A percentile compares a stretch with the other conserved stretches of the same genome.
Conservation (phyloP, 306 rosid species). For the Gillenia trifoliata region DNA sequence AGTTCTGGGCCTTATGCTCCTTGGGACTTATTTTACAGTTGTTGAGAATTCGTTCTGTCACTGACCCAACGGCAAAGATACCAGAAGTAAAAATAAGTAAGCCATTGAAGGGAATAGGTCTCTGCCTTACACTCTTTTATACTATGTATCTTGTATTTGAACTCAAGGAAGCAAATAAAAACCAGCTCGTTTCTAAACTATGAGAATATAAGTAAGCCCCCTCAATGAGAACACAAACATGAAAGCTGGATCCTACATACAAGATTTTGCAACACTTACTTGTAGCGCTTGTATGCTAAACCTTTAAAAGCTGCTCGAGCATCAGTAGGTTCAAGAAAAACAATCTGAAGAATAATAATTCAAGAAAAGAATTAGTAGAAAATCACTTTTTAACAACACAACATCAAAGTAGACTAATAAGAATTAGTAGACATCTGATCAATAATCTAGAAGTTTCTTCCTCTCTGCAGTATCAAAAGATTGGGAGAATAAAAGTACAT, state of each 20-base stretch:
- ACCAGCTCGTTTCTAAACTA: background rate
- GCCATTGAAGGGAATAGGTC: background rate
- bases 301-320: constrained; percentile 84
- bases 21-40: background rate
- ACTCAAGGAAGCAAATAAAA: background rate
- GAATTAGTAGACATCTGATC: no score
- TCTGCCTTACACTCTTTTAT: background rate
- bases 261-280: constrained; percentile 35
- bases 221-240: background rate
- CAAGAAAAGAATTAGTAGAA: constrained; percentile 14
- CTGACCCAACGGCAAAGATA: background rate
- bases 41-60: background rate
- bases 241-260: background rate
- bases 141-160: background rate
- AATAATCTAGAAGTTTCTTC: background rate
- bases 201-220: background rate
- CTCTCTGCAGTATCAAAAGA: background rate
- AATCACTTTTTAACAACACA: background rate
- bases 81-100: background rate
- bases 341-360: constrained; percentile 57
- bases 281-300: constrained; percentile 80
- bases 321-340: constrained; percentile 77
- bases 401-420: background rate
- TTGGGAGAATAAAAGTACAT: background rate
- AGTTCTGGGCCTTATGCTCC: background rate